Evolutionary conservation across 2,329 filamentous ascomycete genomes (phyloP), one percentile per base, ranked within the genome.

Genomic region (Fusarium miscanthi): DNA sequence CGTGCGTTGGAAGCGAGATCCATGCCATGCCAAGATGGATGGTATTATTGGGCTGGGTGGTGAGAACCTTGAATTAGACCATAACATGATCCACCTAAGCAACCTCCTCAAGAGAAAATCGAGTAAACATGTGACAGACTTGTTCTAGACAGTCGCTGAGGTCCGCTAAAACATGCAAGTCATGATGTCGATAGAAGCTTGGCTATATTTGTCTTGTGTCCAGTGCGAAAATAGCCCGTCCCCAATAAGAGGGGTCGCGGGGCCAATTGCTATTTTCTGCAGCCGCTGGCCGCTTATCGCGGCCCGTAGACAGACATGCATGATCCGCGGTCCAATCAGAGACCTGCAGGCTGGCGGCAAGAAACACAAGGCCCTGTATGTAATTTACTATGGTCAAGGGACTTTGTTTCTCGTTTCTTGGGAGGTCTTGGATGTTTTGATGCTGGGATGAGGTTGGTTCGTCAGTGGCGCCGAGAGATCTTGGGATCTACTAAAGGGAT

Each of bases 181-280:
- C 70, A 73, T 71, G 57, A 73, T 72, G 38, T 30, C 19, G 23
- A 51, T 52, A 37, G 54, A 56, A 70, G 57, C 51, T 62, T 71
- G 57, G 62, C 42, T 58, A 42, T 33, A 25, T 30, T 51, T 37
- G 33, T 57, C 41, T 58, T 13, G 41, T 30, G 23, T 30, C 27
- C 27, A 30, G 27, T 42, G 46, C 48, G 41, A 54, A 53, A 59
- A 73, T 63, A 53, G 46, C 37, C 62, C 19, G 37, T 58, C 33
- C 59, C 59, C 51, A 66, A 63, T 63, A 46, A 70, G 60, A 57
- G 51, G 59, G 54, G 54, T 41, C 56, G 70, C 60, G 72, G 74
- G 58, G 74, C 52, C 54, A 58, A 60, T 70, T 74, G 67, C 71
- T 75, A 77, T 77, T 74, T 76, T 76, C 73, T 77, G 69, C 75